phyloP scores from a whole-genome alignment of 495 filamentous ascomycete species.

The Letharia lupina region DNA sequence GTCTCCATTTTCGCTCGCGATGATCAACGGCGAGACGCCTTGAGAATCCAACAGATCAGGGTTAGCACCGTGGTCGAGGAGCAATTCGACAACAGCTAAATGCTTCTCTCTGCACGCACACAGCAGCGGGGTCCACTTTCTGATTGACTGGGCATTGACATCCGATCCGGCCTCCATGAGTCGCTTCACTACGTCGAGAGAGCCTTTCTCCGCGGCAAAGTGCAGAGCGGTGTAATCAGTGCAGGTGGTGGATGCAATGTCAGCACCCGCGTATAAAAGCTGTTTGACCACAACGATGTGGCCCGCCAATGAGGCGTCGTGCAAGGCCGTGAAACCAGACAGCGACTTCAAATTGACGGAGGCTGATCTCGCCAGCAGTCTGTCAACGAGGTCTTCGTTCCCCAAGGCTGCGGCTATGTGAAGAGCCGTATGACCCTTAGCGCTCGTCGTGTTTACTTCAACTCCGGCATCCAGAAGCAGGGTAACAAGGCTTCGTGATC shows the following conservation, averaged over 20 bases:
- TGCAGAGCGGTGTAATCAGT: neutral
- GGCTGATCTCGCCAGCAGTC: neutral
- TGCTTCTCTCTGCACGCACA: neutral
- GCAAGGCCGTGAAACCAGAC: neutral
- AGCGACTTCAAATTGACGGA: neutral
- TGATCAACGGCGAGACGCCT: neutral
- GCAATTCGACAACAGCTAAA: neutral
- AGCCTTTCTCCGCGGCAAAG: neutral
- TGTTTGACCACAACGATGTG: neutral
- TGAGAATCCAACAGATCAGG: neutral
- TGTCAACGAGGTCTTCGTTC: neutral
- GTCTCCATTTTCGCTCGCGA: neutral
- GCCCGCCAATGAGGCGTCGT: neutral
- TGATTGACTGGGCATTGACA: neutral
- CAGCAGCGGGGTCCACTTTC: neutral
- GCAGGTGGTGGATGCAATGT: neutral
- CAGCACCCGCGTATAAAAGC: neutral
- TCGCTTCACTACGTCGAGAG: neutral
- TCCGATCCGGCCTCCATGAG: no score
- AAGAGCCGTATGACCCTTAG: neutral
- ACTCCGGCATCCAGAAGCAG: no score
- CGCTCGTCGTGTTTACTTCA: no score
- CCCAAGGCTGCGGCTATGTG: neutral
- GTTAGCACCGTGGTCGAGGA: neutral
- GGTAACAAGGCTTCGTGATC: no score